Percentiles rank a stretch among this genome's conserved stretches.
These are phyloP conservation scores for Oehlia diaphana DNA, from an alignment of 192 early-diverging fungal genomes.

Conservation along the genomic window DNA sequence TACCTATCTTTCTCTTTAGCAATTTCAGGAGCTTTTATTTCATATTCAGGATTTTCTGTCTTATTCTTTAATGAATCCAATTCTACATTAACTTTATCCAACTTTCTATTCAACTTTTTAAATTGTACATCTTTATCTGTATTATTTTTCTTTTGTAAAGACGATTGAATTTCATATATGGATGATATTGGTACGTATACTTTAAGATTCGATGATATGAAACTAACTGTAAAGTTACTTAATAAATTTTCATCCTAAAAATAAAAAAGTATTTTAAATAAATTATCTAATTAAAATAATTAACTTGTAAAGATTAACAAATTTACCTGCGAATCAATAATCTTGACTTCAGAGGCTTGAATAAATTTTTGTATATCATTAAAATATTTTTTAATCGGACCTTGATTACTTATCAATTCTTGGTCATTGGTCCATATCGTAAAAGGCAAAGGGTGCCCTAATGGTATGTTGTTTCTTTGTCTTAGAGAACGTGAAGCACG, in stretches of 20 bases:
- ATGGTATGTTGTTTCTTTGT: conserved; percentile 51
- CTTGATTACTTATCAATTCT: conserved; percentile 31
- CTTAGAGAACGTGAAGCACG: conserved; percentile 55
- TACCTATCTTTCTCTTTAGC: conserved; percentile 45
- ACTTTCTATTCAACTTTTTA: conserved; percentile 32
- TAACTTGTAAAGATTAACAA: not conserved
- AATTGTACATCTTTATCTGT: conserved; percentile 25
- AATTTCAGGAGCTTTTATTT: conserved; percentile 27
- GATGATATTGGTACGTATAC: conserved; percentile 38
- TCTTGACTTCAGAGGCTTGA: conserved; percentile 35
- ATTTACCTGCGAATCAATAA: conserved; percentile 34
- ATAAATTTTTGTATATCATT: conserved; percentile 41
- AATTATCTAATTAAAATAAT: not conserved
- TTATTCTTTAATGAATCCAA: conserved; percentile 32
- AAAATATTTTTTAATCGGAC: conserved; percentile 37
- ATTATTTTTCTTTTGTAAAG: conserved; percentile 25
- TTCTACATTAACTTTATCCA: conserved; percentile 33
- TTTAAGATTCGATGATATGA: conserved; percentile 34
- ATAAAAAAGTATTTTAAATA: not conserved
- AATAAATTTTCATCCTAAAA: not conserved
- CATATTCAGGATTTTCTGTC: conserved; percentile 37
- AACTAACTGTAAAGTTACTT: conserved; percentile 27
- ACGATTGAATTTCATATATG: conserved; percentile 32
- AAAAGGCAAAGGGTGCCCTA: conserved; percentile 46
- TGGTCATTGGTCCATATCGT: conserved; percentile 44